Percentiles rank a stretch among this genome's conserved stretches.
phyloP scores from a whole-genome alignment of 2,329 filamentous ascomycete species.

The Aspergillus oerlinghausenensis region DNA sequence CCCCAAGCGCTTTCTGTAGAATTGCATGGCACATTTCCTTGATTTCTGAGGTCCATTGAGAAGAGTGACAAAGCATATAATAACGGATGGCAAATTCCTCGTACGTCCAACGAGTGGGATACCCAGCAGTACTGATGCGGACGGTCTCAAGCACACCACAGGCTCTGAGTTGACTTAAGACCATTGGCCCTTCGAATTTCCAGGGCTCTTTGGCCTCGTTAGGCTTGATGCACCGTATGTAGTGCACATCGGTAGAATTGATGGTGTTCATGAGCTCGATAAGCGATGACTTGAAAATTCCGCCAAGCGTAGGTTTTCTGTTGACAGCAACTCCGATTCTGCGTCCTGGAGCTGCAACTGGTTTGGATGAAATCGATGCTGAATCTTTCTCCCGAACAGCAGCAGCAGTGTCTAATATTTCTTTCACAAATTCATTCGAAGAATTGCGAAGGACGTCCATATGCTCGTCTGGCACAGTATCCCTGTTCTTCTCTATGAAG shows the following conservation, averaged over 20 bases:
- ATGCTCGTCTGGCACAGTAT: constrained; percentile 97
- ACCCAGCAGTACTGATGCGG: constrained; percentile 93
- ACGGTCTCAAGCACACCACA: constrained; percentile 99
- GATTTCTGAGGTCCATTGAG: constrained; percentile 89
- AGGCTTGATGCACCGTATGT: constrained; percentile 98
- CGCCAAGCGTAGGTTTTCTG: constrained; percentile 92
- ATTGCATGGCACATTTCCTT: constrained; percentile 92
- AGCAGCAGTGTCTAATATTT: constrained; percentile 80
- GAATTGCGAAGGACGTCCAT: constrained; percentile 86
- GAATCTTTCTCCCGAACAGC: constrained; percentile 86
- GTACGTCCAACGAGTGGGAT: constrained; percentile 97
- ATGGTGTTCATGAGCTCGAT: constrained; percentile 98
- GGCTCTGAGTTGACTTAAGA: constrained; percentile 90
- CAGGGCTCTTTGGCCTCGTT: constrained; percentile 95
- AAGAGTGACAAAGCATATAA: constrained; percentile 93
- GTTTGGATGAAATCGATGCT: constrained; percentile 64
- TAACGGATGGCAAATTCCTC: constrained; percentile 97
- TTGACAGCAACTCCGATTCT: constrained; percentile 90
- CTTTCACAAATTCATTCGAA: constrained; percentile 75
- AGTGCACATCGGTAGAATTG: constrained; percentile 96
- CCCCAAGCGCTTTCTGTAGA: constrained; percentile 78
- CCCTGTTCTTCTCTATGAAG: constrained; percentile 98
- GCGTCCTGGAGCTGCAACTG: constrained; percentile 65
- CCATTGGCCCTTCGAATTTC: constrained; percentile 99
- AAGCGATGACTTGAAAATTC: constrained; percentile 96